A percentile compares a stretch with the other conserved stretches of the same genome.
Conservation (phyloP, 2,329 filamentous ascomycete genomes). For the Phoma sp. region DNA sequence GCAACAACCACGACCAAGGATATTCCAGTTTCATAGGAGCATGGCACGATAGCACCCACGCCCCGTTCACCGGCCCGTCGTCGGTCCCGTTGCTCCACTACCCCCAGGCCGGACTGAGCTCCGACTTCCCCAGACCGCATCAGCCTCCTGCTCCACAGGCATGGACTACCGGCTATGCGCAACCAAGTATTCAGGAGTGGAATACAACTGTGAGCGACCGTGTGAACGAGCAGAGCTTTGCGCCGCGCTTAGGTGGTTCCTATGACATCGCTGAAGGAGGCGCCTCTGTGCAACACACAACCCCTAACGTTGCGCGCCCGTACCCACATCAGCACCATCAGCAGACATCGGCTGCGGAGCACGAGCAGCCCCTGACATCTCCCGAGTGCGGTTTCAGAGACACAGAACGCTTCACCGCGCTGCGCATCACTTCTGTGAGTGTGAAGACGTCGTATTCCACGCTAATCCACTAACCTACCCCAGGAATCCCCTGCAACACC, state of each 20-base stretch:
- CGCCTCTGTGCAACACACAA: constrained; percentile 27
- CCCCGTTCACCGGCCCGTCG: constrained; percentile 35
- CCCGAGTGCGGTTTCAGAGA: constrained; percentile 19
- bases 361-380: constrained; percentile 18
- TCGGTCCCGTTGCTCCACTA: constrained; percentile 36
- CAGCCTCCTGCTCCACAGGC: constrained; percentile 23
- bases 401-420: constrained; percentile 26
- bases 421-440: constrained; percentile 35
- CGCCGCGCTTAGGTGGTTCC: constrained; percentile 12
- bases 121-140: constrained; percentile 34
- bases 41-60: constrained; percentile 33
- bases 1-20: constrained; percentile 29
- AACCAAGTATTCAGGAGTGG: constrained; percentile 30
- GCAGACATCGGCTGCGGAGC: constrained; percentile 9
- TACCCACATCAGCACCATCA: constrained; percentile 21
- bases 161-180: constrained; percentile 30
- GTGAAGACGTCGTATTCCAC: constrained; percentile 15
- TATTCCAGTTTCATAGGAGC: constrained; percentile 27
- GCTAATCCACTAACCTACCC: constrained; percentile 30
- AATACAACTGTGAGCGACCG: constrained; percentile 18
- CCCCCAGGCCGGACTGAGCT: constrained; percentile 27
- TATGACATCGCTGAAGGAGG: constrained; percentile 30
- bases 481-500: constrained; percentile 31
- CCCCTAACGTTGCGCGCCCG: constrained; percentile 24
- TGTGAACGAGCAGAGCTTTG: constrained; percentile 17